Evolutionary conservation across 129 eudicot genomes (phyloP), one percentile per base, ranked within the genome.

Genomic region (Ambrosia artemisiifolia): DNA sequence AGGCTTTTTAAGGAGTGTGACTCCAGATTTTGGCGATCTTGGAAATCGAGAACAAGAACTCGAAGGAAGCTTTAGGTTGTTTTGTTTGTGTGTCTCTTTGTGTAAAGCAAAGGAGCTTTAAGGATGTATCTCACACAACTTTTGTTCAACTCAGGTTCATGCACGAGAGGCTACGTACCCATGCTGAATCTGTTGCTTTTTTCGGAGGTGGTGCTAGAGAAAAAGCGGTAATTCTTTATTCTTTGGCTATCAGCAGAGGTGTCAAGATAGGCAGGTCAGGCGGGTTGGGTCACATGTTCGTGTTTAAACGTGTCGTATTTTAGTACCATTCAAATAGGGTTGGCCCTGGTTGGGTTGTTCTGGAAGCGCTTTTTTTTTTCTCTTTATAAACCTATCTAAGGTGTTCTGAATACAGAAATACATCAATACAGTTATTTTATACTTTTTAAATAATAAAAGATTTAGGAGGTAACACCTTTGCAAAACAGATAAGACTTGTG

Each of bases 101-200:
- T 19, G 16, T 40, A 48, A 35, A 7, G 14, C 24, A 36, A 17
- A 69, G 28, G 64, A 35, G 47, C 65, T 78, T 9, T 48, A 20
- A 73, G 56, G 28, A 70, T 69, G 14, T 69, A 10, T 50, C 46
- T 87, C 51, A 79, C 72, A 43, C 17, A 13, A 11, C 14, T 69
- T 60, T 20, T 63, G 36, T 17, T 61, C 65, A 67, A 48, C 53
- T 67, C 34, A 94, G 98, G 91, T 94, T 81, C 81, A 94, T 94
- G 97, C 98, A 94, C 59, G 98, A 94, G 76, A 94, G 98, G 67
- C 79, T 94, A 73, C 88, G 98, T 24, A 90, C 98, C 13, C 98
- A 94, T 86, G 98, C 98, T 61, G 98, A 94, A 79, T 94, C 98
- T 67, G 92, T 94, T 85, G 98, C 98, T 70, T 94, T 94, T 84